These are phyloP conservation scores for Cyclanthera cordifolia DNA, from an alignment of 306 rosid species.

Conservation along the genomic window DNA sequence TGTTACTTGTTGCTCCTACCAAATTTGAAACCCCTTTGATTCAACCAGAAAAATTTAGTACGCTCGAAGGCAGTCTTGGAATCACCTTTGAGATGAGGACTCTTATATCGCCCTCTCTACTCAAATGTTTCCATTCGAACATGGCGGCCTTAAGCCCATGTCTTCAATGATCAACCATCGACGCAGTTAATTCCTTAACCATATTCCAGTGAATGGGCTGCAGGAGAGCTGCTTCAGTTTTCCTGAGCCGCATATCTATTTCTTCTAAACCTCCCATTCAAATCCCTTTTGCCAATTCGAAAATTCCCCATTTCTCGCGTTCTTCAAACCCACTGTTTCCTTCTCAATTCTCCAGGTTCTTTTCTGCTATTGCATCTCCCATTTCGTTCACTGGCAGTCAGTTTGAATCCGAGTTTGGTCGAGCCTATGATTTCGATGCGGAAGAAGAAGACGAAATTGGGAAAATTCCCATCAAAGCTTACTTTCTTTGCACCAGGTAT, in stretches of 20 bases:
- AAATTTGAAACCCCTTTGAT: no score
- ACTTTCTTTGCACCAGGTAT: slow-evolving; percentile 81
- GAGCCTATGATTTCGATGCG: slow-evolving; percentile 13
- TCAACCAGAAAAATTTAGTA: background rate
- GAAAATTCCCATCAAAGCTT: slow-evolving; percentile 72
- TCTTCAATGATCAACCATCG: background rate
- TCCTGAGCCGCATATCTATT: slow-evolving; percentile 27
- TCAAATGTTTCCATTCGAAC: background rate
- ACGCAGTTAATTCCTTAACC: background rate
- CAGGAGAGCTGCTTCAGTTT: slow-evolving; percentile 56
- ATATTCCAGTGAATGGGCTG: slow-evolving; percentile 60
- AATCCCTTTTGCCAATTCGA: slow-evolving; percentile 3
- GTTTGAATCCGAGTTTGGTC: slow-evolving; percentile 30
- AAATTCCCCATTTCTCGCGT: slow-evolving; percentile 11
- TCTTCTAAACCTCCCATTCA: slow-evolving; percentile 22
- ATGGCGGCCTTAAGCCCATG: slow-evolving; percentile 4
- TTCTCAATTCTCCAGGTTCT: slow-evolving; percentile 25
- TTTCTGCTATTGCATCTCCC: slow-evolving; percentile 47
- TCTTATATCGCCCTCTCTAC: background rate
- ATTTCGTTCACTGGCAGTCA: slow-evolving; percentile 20
- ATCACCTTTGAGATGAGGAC: background rate
- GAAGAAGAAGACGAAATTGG: slow-evolving; percentile 27
- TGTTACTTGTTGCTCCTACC: background rate
- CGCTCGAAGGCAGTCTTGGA: background rate
- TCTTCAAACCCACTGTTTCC: slow-evolving; percentile 11